Evolutionary conservation across 495 filamentous ascomycete species (phyloP).

Genomic region (Aspergillus indologenus): DNA sequence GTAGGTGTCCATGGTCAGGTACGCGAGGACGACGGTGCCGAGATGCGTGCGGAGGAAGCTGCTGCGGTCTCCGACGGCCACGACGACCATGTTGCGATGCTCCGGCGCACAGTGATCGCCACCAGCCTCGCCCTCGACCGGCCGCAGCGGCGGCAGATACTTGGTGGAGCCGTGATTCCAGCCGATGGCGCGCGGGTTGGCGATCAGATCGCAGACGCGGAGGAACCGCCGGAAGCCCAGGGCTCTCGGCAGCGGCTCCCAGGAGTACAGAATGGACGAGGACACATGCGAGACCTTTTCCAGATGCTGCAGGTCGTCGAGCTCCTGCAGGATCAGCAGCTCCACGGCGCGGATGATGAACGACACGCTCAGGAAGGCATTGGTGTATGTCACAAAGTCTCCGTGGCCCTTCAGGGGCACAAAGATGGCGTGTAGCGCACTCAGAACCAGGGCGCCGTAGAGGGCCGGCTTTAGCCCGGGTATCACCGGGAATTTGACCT

Average conservation of each 20-base stretch:
- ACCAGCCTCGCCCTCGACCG: neutral
- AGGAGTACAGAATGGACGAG: slow-evolving; percentile 11
- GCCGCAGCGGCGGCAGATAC: slow-evolving; percentile 12
- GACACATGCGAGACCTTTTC: slow-evolving; percentile 6
- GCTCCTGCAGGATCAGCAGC: slow-evolving; percentile 16
- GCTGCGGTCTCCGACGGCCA: neutral
- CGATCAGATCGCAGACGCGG: slow-evolving; percentile 14
- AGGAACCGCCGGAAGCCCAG: slow-evolving; percentile 10
- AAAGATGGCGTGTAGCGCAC: slow-evolving; percentile 12
- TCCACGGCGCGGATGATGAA: slow-evolving; percentile 19
- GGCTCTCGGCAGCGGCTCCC: slow-evolving; percentile 13
- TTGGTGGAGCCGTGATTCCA: slow-evolving; percentile 18
- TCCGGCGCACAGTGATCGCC: neutral
- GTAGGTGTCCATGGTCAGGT: slow-evolving; percentile 15
- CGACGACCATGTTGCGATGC: slow-evolving; percentile 1
- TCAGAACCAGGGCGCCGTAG: slow-evolving; percentile 6
- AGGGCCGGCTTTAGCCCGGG: slow-evolving; percentile 6
- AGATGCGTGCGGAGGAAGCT: slow-evolving; percentile 8
- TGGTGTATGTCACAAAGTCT: slow-evolving; percentile 15
- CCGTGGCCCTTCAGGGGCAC: slow-evolving; percentile 7
- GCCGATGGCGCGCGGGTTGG: slow-evolving; percentile 20
- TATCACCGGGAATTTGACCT: slow-evolving; percentile 9
- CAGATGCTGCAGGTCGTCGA: slow-evolving; percentile 8
- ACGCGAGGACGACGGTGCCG: slow-evolving; percentile 3
- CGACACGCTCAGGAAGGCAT: slow-evolving; percentile 17